phyloP scores from a whole-genome alignment of 805 yeast species.

The Suhomyces vadensis region DNA sequence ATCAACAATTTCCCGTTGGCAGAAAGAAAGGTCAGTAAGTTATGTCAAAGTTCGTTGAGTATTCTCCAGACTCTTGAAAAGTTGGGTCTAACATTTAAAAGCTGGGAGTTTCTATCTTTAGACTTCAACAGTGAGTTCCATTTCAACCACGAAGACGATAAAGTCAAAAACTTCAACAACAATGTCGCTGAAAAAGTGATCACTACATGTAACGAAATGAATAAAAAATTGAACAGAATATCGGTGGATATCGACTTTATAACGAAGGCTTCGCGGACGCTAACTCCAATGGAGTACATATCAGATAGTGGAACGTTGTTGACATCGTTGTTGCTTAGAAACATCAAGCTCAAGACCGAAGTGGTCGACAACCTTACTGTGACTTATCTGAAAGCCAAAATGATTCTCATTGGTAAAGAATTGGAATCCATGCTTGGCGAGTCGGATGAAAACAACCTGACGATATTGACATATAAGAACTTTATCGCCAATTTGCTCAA shows the following conservation, averaged over 20 bases:
- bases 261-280: constrained; percentile 41
- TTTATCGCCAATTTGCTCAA: constrained; percentile 59
- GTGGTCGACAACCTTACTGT: constrained; percentile 55
- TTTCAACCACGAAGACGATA: constrained; percentile 23
- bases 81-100: constrained; percentile 45
- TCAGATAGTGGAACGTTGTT: constrained; percentile 54
- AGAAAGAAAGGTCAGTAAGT: constrained; percentile 46
- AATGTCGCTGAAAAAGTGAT: constrained; percentile 57
- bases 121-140: constrained; percentile 48
- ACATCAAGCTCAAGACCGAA: constrained; percentile 50
- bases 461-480: constrained; percentile 49
- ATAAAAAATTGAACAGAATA: constrained; percentile 42
- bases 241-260: constrained; percentile 48
- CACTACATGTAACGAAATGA: constrained; percentile 48
- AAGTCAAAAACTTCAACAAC: constrained; percentile 45
- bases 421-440: constrained; percentile 50
- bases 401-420: constrained; percentile 65
- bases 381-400: constrained; percentile 63
- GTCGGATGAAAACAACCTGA: constrained; percentile 22
- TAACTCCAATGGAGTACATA: constrained; percentile 48
- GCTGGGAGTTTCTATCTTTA: constrained; percentile 57
- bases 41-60: constrained; percentile 49
- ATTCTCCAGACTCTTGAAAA: constrained; percentile 52
- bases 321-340: constrained; percentile 45
- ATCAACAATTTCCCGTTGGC: constrained; percentile 46